These are phyloP conservation scores for Suillus paluster DNA, from an alignment of 768 basidiomycete species.

Conservation along the genomic window DNA sequence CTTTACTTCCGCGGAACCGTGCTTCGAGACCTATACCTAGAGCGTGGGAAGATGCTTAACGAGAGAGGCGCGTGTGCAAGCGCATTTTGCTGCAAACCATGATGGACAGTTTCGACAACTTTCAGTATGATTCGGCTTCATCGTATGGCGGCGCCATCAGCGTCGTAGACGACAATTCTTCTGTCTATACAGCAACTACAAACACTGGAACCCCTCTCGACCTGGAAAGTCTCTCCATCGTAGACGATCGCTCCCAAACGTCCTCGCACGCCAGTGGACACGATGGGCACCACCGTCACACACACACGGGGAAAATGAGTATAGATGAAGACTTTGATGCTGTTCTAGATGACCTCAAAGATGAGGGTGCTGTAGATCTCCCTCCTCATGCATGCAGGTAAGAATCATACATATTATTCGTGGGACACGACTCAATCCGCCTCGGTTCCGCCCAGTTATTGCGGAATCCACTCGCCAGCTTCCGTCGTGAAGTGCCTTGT, in stretches of 20 bases:
- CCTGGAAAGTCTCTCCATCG: constrained; percentile 67
- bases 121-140: constrained; percentile 83
- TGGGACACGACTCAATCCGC: constrained; percentile 12
- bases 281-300: constrained; percentile 31
- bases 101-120: constrained; percentile 87
- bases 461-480: constrained; percentile 96
- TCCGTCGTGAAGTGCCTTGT: constrained; percentile 95
- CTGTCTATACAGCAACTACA: constrained; percentile 78
- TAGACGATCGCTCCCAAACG: constrained; percentile 59
- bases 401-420: constrained; percentile 25
- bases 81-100: constrained; percentile 22
- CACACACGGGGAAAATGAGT: constrained; percentile 32
- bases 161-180: constrained; percentile 79
- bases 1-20: neutral
- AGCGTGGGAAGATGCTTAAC: neutral
- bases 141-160: constrained; percentile 73
- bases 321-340: constrained; percentile 89
- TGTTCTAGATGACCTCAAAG: constrained; percentile 88
- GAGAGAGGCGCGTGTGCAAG: neutral
- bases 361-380: constrained; percentile 75
- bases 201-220: constrained; percentile 62
- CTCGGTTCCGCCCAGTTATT: constrained; percentile 65
- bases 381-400: constrained; percentile 97
- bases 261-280: constrained; percentile 42
- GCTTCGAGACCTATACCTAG: too few species aligned